Conservation (phyloP, 1,284 basidiomycete genomes). For the Ganoderma boninense region DNA sequence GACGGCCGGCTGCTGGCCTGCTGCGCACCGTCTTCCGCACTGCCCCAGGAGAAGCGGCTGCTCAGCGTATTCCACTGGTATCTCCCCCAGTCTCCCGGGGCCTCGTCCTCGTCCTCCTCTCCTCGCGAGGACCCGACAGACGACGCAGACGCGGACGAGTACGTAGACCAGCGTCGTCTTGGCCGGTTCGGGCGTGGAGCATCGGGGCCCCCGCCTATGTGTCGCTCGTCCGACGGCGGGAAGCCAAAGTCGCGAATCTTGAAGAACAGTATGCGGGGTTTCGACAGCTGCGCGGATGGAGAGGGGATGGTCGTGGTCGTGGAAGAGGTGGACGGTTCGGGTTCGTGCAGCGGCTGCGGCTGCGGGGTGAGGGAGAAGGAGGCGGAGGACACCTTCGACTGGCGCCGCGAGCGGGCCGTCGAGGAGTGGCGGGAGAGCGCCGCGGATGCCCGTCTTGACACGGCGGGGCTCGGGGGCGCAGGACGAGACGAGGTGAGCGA, state of each 20-base stretch:
- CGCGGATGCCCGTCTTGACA: constrained; percentile 63
- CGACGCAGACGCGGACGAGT: constrained; percentile 41
- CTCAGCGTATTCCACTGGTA: constrained; percentile 54
- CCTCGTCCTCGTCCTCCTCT: constrained; percentile 36
- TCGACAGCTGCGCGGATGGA: constrained; percentile 13
- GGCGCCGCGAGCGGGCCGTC: constrained; percentile 37
- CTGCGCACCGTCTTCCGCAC: constrained; percentile 21
- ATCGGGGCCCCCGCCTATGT: constrained; percentile 59
- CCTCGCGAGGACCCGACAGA: constrained; percentile 32
- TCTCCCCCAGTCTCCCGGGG: constrained; percentile 50
- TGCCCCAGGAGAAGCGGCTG: constrained; percentile 40
- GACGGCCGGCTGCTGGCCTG: constrained; percentile 41
- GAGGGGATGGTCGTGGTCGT: constrained; percentile 25
- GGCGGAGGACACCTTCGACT: constrained; percentile 36
- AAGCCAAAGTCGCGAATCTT: constrained; percentile 74
- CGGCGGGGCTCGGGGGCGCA: constrained; percentile 70
- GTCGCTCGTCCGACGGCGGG: constrained; percentile 57
- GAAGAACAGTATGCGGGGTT: constrained; percentile 44
- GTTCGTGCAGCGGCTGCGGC: constrained; percentile 31
- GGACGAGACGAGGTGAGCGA: constrained; percentile 65
- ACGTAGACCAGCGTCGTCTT: constrained; percentile 45
- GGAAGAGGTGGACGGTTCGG: constrained; percentile 37
- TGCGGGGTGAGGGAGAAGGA: constrained; percentile 6
- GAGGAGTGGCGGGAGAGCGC: constrained; percentile 47
- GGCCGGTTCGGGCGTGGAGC: constrained; percentile 60